Evolutionary conservation across 2,329 filamentous ascomycete genomes (phyloP).

Genomic region (Exophiala spinifera): DNA sequence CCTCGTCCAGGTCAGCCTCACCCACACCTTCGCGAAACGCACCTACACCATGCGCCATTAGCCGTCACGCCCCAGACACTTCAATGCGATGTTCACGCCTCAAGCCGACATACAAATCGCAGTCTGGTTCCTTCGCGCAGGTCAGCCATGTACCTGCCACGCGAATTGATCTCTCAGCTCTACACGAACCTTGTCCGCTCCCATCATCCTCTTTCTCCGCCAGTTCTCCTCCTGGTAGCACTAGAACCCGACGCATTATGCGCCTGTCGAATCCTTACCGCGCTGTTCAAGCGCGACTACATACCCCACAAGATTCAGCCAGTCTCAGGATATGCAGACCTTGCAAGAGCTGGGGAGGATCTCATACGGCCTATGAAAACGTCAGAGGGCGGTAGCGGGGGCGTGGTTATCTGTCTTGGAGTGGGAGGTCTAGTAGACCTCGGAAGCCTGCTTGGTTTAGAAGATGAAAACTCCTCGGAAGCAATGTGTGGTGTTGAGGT

Average conservation of each 20-base stretch:
- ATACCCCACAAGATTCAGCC: slow-evolving; percentile 97
- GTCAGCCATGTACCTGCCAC: slow-evolving; percentile 82
- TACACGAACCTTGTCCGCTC: slow-evolving; percentile 85
- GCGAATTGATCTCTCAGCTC: slow-evolving; percentile 81
- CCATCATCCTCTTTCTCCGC: slow-evolving; percentile 84
- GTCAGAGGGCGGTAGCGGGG: slow-evolving; percentile 76
- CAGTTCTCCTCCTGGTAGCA: slow-evolving; percentile 77
- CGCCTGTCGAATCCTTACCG: slow-evolving; percentile 88
- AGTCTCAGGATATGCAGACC: slow-evolving; percentile 85
- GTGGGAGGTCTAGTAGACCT: slow-evolving; percentile 90
- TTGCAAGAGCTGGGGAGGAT: slow-evolving; percentile 73
- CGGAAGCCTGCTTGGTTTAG: slow-evolving; percentile 72
- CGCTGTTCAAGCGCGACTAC: slow-evolving; percentile 93
- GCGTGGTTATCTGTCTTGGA: slow-evolving; percentile 86
- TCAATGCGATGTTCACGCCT: slow-evolving; percentile 10
- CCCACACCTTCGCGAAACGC: not conserved
- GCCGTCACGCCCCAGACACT: not conserved
- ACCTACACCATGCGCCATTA: slow-evolving; percentile 3
- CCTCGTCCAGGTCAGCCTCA: not conserved
- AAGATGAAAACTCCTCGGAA: slow-evolving; percentile 52
- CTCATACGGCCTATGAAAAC: slow-evolving; percentile 84
- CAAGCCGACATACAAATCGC: not conserved
- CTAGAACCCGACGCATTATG: slow-evolving; percentile 95
- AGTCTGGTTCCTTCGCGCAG: slow-evolving; percentile 2
- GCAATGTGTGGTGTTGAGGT: slow-evolving; percentile 42